Base-by-base conservation (phyloP, 1,284 basidiomycete genomes). In the Golubevia pallescens region DNA sequence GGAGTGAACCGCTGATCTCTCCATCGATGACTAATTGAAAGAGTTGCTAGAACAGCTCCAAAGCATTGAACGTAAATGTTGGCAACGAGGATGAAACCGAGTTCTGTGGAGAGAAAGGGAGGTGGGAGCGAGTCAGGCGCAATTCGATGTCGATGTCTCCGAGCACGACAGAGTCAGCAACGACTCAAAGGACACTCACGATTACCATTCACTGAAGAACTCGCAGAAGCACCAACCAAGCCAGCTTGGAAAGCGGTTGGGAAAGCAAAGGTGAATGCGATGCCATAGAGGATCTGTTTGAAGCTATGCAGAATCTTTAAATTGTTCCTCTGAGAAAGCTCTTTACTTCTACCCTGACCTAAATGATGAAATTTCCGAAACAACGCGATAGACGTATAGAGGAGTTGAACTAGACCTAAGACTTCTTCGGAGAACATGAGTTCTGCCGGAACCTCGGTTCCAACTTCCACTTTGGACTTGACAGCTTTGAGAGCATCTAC, bases 31-130 rank as follows among this genome's bases (percentile, higher is more conserved):
- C 69, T 63, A 24, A 62, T 65, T 5, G 70, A 70, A 48, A 72
- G 42, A 19, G 64, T 69, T 3, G 73, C 73, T 6, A 75, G 65
- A 8, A 72, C 68, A 10, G 73, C 71, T 48, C 73, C 73, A 38
- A 73, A 73, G 0, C 68, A 68, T 34, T 73, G 71, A 3, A 75
- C 69, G 59, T 73, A 75, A 48, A 75, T 68, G 52, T 75, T 75
- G 67, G 71, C 69, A n/a, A 75, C 73, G 20, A 75, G 63, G 63
- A 75, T 66, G 69, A 70, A 73, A 20, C 73, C 73, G 63, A 73
- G 65, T 48, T 73, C 65, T 61, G 62, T 63, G 24, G 66, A 42
- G 3, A 51, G 42, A 1, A 73, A 62, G 16, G 52, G 21, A 28
- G 28, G 28, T 28, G 28, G 28, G 28, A 28, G 28, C 28, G 28